Percentiles rank a stretch among this genome's conserved stretches.
Evolutionary conservation across 2,329 filamentous ascomycete genomes (phyloP).

Genomic region (Diaporthe sp.): DNA sequence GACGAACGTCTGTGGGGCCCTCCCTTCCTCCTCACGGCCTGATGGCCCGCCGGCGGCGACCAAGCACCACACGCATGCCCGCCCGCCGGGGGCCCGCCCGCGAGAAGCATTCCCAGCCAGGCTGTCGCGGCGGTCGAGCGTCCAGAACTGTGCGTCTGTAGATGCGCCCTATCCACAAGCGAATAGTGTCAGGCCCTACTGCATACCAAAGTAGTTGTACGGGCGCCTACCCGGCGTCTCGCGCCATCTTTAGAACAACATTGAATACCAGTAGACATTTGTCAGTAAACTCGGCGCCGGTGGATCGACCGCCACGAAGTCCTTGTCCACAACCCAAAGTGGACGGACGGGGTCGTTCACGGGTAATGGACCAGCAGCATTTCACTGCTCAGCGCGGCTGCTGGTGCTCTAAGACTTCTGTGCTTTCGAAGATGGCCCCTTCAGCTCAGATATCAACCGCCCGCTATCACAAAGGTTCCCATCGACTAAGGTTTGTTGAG

Average conservation of each 20-base stretch:
- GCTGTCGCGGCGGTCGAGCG: conserved; percentile 4
- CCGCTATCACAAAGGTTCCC: not conserved
- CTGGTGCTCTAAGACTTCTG: not conserved
- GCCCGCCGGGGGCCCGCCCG: conserved; percentile 6
- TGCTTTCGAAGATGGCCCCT: not conserved
- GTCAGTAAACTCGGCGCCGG: not conserved
- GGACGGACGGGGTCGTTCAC: not conserved
- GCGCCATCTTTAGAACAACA: not conserved
- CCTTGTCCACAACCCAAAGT: not conserved
- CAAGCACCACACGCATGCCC: not conserved
- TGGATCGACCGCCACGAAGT: conserved; percentile 14
- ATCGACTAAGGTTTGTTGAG: not conserved
- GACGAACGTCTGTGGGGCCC: conserved; percentile 6
- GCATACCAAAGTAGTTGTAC: conserved; percentile 1
- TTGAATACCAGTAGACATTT: not conserved
- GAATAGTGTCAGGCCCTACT: conserved; percentile 5
- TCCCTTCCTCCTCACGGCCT: not conserved
- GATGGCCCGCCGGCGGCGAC: conserved; percentile 28
- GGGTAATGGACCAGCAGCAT: not conserved
- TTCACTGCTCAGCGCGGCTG: not conserved
- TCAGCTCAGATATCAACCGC: not conserved
- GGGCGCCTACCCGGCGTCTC: not conserved
- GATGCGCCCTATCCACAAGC: not conserved
- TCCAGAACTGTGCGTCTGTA: not conserved
- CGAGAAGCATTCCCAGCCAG: conserved; percentile 25